These are phyloP conservation scores for Dipteronia sinensis DNA, from an alignment of 345 rosid species.

Conservation along the genomic window DNA sequence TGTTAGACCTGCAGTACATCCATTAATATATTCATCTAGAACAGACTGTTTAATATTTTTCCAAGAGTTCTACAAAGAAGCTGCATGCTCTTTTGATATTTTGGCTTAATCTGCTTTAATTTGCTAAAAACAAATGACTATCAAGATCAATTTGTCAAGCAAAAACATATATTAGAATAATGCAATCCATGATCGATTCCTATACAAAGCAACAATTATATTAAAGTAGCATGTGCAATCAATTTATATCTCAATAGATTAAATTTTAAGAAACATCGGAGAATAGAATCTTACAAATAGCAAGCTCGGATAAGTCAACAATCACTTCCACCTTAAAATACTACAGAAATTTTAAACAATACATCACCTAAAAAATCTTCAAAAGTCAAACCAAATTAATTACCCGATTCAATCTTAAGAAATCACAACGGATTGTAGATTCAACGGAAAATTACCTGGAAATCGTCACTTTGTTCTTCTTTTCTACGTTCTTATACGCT, in stretches of 20 bases:
- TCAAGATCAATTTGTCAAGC: background rate
- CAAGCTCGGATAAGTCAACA: too few relatives aligned
- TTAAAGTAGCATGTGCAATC: background rate
- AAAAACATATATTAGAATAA: background rate
- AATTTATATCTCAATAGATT: too few relatives aligned
- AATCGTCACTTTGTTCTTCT: constrained; percentile 84
- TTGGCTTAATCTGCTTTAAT: too few relatives aligned
- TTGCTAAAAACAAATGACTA: background rate
- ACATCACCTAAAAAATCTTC: background rate
- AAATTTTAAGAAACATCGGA: background rate
- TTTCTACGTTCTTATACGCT: constrained; percentile 69
- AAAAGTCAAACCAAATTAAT: background rate
- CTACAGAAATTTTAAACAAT: background rate
- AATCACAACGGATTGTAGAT: background rate
- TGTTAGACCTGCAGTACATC: constrained; percentile 5
- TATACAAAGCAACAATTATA: background rate
- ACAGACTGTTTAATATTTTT: background rate
- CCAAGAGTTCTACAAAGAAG: background rate
- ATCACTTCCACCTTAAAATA: background rate
- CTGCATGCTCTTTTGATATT: background rate
- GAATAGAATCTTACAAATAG: background rate
- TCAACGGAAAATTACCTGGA: constrained; percentile 46
- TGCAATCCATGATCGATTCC: background rate
- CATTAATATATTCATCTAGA: constrained; percentile 11
- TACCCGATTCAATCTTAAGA: background rate